Conservation (phyloP, 768 basidiomycete species). For the Kondoa malvinella region DNA sequence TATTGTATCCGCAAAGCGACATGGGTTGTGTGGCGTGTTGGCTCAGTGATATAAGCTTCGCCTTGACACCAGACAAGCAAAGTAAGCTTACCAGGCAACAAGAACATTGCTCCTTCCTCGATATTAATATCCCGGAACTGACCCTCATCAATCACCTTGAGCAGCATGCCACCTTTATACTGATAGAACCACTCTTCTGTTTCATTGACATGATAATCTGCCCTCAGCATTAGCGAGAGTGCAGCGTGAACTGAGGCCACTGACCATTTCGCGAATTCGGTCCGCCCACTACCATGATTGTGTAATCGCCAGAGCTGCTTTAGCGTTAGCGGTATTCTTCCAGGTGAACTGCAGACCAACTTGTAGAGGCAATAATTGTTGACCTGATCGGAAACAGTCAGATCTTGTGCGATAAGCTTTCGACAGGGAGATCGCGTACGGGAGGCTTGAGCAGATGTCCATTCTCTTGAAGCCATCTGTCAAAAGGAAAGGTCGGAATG, state of each 20-base stretch:
- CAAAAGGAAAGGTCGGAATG: no score
- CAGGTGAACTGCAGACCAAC: slow-evolving; percentile 7
- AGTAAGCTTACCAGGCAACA: slow-evolving; percentile 76
- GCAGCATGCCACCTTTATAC: slow-evolving; percentile 77
- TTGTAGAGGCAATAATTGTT: slow-evolving; percentile 69
- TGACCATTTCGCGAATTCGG: slow-evolving; percentile 64
- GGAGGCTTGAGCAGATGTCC: slow-evolving; percentile 65
- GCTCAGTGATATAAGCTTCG: no score
- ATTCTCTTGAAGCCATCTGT: slow-evolving; percentile 62
- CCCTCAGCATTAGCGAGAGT: not conserved
- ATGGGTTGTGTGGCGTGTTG: slow-evolving; percentile 91
- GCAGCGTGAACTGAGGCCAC: not conserved
- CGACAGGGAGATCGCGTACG: not conserved
- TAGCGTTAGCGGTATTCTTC: slow-evolving; percentile 29
- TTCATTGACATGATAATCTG: slow-evolving; percentile 84
- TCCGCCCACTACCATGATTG: slow-evolving; percentile 92
- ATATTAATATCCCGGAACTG: slow-evolving; percentile 71
- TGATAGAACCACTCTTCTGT: slow-evolving; percentile 99
- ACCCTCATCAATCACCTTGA: slow-evolving; percentile 57
- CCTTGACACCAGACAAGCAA: no score
- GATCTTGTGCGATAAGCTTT: slow-evolving; percentile 45
- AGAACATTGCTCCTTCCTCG: slow-evolving; percentile 90
- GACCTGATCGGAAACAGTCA: slow-evolving; percentile 34
- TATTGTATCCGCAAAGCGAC: slow-evolving; percentile 73
- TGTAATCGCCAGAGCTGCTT: slow-evolving; percentile 59